Conservation (phyloP, 2,329 filamentous ascomycete genomes). For the Paecilomyces formosus region DNA sequence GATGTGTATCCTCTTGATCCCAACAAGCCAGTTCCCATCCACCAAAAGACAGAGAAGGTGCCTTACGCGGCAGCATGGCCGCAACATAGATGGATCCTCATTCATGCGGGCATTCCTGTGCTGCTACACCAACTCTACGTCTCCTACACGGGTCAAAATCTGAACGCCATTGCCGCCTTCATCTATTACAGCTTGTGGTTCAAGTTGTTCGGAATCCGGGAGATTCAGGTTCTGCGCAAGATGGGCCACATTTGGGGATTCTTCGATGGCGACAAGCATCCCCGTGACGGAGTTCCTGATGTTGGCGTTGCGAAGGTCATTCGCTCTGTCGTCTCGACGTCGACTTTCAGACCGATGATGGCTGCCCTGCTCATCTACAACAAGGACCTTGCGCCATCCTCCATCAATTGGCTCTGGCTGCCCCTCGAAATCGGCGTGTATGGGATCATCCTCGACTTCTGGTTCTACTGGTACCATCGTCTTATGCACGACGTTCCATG, state of each 20-base stretch:
- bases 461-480: conserved; percentile 37
- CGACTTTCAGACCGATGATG: conserved; percentile 20
- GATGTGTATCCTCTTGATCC: conserved; percentile 13
- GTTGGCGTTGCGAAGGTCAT: conserved; percentile 23
- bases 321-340: conserved; percentile 20
- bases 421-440: conserved; percentile 31
- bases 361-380: conserved; percentile 18
- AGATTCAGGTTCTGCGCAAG: conserved; percentile 25
- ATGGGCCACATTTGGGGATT: conserved; percentile 30
- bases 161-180: conserved; percentile 21
- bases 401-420: conserved; percentile 23
- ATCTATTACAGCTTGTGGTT: conserved; percentile 28
- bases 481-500: conserved; percentile 29
- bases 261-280: conserved; percentile 36
- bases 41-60: conserved; percentile 31
- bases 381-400: conserved; percentile 8
- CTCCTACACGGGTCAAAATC: conserved; percentile 16
- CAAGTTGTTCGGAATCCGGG: conserved; percentile 28
- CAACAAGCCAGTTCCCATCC: conserved; percentile 22
- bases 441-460: conserved; percentile 33
- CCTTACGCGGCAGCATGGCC: conserved; percentile 25
- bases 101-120: conserved; percentile 27
- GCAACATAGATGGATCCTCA: conserved; percentile 28
- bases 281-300: conserved; percentile 33
- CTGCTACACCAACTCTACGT: conserved; percentile 26